Evolutionary conservation across 805 yeast species (phyloP), one percentile per base, ranked within the genome.

Genomic region (Suhomyces sp.): DNA sequence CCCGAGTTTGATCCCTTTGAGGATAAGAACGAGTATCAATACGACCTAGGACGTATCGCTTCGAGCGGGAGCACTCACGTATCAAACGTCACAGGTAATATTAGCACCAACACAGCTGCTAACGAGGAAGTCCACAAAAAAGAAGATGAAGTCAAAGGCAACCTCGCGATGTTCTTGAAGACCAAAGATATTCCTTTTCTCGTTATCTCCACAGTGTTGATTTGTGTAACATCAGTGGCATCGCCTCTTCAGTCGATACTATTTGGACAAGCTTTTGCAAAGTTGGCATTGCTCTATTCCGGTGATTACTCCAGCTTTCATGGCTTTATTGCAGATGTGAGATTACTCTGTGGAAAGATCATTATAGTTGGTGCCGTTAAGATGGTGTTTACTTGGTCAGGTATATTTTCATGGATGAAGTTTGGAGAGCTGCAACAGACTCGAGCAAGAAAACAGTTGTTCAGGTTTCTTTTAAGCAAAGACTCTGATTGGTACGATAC

Each of bases 391-490:
- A 63, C 68, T 2, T 84, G 90, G 85, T 43, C 76, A 0, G 82
- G 86, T 3, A 75, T 87, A 6, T 62, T 77, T 1, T 59, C 74
- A 0, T 91, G 96, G 88, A 79, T 84, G 78, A 59, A 69, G 6
- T 71, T 87, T 44, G 97, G 96, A 6, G 96, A 89, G 65, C 68
- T 72, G 10, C 90, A 86, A 56, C 89, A 84, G 45, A 57, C 71
- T 8, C 69, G 85, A 45, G 83, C 86, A 0, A 73, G 97, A 52
- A 47, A 55, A 2, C 47, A 54, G 3, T 53, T 89, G 3, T 78
- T 80, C 46, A 47, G 58, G 1, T 69, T 78, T 0, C 67, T 86
- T 24, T 54, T 88, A 15, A 58, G 63, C 19, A 74, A 78, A 53
- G 70, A 80, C 0, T 61, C 82, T 27, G 66, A 69, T 17, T 89